phyloP scores from a whole-genome alignment of 148 eudicot genomes.

The Rheum nobile region DNA sequence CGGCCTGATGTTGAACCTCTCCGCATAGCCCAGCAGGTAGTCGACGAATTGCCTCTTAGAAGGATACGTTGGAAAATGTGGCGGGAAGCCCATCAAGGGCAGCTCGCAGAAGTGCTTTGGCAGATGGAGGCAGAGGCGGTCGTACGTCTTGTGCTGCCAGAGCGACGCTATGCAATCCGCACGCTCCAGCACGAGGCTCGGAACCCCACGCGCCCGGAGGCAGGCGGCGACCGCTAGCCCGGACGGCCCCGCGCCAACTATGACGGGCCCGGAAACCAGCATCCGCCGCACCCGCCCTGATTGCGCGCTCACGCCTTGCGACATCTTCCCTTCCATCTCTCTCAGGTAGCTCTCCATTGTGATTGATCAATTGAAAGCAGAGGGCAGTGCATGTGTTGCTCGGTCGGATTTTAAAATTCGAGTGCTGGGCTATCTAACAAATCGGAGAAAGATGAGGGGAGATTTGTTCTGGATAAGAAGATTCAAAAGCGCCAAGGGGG shows the following conservation, averaged over 20 bases:
- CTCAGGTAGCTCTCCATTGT: background rate
- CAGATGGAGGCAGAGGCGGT: background rate
- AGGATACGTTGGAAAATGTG: background rate
- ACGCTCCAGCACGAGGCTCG: background rate
- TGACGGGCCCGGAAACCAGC: background rate
- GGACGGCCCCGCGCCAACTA: slow-evolving; percentile 5
- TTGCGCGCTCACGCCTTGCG: too few relatives aligned
- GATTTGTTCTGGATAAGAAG: background rate
- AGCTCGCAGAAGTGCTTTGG: slow-evolving; percentile 10
- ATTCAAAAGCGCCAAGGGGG: background rate
- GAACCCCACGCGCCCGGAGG: background rate
- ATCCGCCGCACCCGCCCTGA: background rate
- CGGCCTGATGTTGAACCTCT: background rate
- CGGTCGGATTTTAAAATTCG: too few relatives aligned
- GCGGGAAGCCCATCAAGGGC: background rate
- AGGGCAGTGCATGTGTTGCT: too few relatives aligned
- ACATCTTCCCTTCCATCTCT: background rate
- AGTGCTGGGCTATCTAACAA: background rate
- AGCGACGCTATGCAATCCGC: slow-evolving; percentile 2
- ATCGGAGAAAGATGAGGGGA: background rate
- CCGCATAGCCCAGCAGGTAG: background rate
- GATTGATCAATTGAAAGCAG: too few relatives aligned
- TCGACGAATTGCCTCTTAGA: background rate
- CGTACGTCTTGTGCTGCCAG: slow-evolving; percentile 6
- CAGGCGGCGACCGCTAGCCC: slow-evolving; percentile 2